Evolutionary conservation across 148 eudicot species (phyloP).

Genomic region (Linanthus parryae): DNA sequence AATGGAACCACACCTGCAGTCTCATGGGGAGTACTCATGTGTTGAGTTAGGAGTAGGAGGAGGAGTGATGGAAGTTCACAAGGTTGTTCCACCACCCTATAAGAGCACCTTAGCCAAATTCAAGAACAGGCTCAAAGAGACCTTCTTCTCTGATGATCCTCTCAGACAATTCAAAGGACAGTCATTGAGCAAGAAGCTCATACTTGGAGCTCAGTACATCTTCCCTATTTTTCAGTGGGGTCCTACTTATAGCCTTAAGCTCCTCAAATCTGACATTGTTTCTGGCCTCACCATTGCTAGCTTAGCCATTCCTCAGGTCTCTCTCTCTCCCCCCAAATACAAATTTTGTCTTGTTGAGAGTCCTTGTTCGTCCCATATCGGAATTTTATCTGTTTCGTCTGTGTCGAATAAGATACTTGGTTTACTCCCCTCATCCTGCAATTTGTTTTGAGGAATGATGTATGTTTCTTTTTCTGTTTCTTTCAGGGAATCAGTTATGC

Average conservation of each 20-base stretch:
- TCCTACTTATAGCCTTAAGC: constrained; percentile 32
- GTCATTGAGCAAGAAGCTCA: constrained; percentile 11
- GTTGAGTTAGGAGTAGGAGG: no score
- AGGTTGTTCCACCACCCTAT: constrained; percentile 44
- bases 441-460: no score
- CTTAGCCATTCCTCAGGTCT: constrained; percentile 68
- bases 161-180: constrained; percentile 44
- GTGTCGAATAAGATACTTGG: no score
- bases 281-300: constrained; percentile 74
- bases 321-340: not conserved
- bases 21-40: no score
- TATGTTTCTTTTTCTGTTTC: no score
- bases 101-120: constrained; percentile 34
- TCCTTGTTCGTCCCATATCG: no score
- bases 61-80: constrained; percentile 46
- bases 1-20: no score
- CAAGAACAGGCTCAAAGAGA: constrained; percentile 38
- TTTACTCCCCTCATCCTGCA: no score
- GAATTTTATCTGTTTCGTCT: no score
- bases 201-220: constrained; percentile 40
- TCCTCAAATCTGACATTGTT: constrained; percentile 48
- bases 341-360: no score
- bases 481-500: no score
- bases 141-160: constrained; percentile 58
- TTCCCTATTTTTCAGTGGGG: constrained; percentile 55